Percentiles rank a stretch among this genome's conserved stretches.
Conservation (phyloP, 345 rosid species). For the Ailanthus altissimus region DNA sequence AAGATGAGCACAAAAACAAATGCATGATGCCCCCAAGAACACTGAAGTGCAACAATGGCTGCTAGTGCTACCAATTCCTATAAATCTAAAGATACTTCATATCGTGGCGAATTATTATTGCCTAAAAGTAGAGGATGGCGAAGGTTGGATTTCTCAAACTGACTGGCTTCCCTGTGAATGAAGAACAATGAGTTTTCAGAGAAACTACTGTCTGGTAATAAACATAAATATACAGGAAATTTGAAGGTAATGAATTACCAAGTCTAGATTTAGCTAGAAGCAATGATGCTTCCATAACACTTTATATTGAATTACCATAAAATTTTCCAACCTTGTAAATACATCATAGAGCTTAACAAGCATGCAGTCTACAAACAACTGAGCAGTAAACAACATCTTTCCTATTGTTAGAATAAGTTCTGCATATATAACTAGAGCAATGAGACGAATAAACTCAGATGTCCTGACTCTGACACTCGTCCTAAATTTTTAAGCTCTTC, state of each 20-base stretch:
- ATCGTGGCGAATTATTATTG: not conserved
- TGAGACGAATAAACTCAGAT: not conserved
- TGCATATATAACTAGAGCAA: not conserved
- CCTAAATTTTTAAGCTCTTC: not conserved
- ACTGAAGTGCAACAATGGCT: not conserved
- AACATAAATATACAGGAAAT: not conserved
- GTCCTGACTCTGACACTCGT: not conserved
- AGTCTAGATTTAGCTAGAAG: conserved; percentile 10
- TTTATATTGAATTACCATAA: no score
- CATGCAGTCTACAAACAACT: not conserved
- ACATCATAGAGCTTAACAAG: not conserved
- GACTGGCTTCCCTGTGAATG: conserved; percentile 18
- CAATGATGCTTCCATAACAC: not conserved
- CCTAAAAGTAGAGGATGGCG: conserved; percentile 18
- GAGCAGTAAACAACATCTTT: not conserved
- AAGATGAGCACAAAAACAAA: not conserved
- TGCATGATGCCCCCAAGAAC: not conserved
- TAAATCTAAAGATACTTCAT: not conserved
- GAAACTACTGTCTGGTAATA: not conserved
- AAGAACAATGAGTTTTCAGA: conserved; percentile 12
- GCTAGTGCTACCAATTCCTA: not conserved
- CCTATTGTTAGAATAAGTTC: not conserved
- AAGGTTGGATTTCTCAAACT: conserved; percentile 11
- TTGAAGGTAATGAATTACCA: not conserved
- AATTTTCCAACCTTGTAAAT: not conserved